Evolutionary conservation across 1,284 basidiomycete species (phyloP), one percentile per base, ranked within the genome.

Genomic region (Malassezia equina): DNA sequence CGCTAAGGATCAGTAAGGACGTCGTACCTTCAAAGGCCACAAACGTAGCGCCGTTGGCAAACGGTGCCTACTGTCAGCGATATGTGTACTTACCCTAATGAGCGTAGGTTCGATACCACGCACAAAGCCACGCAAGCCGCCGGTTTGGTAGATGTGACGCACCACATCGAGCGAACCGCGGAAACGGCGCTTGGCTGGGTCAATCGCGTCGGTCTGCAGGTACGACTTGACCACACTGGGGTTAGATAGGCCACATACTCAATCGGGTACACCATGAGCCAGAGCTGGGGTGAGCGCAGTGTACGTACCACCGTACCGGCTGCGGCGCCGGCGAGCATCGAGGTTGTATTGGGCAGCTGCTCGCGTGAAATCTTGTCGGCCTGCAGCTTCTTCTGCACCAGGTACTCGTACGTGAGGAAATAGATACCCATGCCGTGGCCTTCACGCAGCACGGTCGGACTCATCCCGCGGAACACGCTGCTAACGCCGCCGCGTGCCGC

Each of bases 401-500:
- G 80, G 64, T 86, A 87, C 75, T 96, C 93, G 76, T 98, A 98
- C 8, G 84, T 84, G 72, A 88, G 79, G 78, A 98, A 98, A 52
- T 65, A 71, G 52, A 72, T 62, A 15, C 71, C 71, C 64, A 70
- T 63, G 13, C 71, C 71, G 33, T 72, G 69, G n/a, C 63, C 86
- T 77, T 93, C 90, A 67, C 91, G 85, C 60, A 83, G 79, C 61
- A 96, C 81, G 0, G 91, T 96, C 7, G 90, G 82, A n/a, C 81
- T 81, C 74, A 95, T 89, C 23, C 90, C 91, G 72, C 91, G 91
- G 80, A 85, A 95, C 51, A 96, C 81, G 1, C 88, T 90, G 7
- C 80, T 76, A 52, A 91, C 78, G n/a, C 90, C 90, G 31, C 41
- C 49, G 15, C 40, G 41, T 27, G 23, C 34, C 33, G 24, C 27